Base-by-base conservation (phyloP, 768 basidiomycete genomes). In the Crucibulum laeve region DNA sequence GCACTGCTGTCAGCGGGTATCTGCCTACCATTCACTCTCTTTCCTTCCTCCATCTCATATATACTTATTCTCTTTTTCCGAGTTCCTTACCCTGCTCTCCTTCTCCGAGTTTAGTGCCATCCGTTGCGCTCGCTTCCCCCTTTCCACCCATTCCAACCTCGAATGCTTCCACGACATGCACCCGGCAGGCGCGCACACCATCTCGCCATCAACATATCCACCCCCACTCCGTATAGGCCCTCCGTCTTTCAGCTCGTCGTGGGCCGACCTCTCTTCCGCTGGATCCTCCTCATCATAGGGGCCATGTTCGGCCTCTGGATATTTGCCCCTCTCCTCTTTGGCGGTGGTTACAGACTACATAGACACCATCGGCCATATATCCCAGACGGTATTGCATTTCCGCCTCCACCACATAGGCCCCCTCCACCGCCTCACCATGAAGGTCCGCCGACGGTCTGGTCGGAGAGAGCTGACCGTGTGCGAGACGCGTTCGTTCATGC, bases 401-500 rank as follows among this genome's bases (percentile, higher is more conserved):
- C 35, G n/a, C 3, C 14, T 5, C 35, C 10, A 10, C 35, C 35
- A 26, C 24, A 18, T 17, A n/a, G 13, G 4, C 43, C 39, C 28
- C 49, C 46, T 43, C 49, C 49, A 15, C 45, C 40, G 13, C 36
- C 38, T 19, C 44, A 30, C 22, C 25, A 41, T 10, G 17, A 38
- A n/a, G 36, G 33, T 15, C 34, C 44, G 13, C 34, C 39, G 21
- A 47, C 40, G 8, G 40, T 53, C 25, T 84, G 82, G 82, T 62
- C 65, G 1, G 53, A 54, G 4, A 70, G 81, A 25, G 80, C 82
- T 2, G 59, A 68, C 5, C 65, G 65, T 34, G 84, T 86, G 25
- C 75, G 73, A 50, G 53, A 64, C 2, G 80, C 81, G 0, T 86
- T 84, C 59, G 47, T 74, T 28, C 76, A 84, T 52, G 82, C 82